Evolutionary conservation across 2,329 filamentous ascomycete genomes (phyloP), one percentile per base, ranked within the genome.

Genomic region (Pseudogymnoascus sp.): DNA sequence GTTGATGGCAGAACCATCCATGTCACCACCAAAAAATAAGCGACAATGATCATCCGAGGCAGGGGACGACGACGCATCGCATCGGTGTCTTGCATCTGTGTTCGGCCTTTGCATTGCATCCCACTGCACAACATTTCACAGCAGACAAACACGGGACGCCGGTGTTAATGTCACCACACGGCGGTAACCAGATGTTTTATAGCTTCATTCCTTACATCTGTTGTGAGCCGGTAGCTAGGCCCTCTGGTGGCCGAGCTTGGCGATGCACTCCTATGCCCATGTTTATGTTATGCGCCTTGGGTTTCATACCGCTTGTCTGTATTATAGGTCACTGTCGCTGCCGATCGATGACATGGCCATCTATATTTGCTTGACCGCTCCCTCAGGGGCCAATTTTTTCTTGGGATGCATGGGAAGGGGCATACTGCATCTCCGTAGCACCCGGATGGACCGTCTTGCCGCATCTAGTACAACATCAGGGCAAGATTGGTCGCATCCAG

Each of bases 31-130:
- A 32, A 54, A 54, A 54, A 54, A 32, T 54, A 54, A 54, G 47
- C 47, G 47, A 54, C 47, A 54, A 54, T 18, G 47, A 54, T 54
- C 47, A 54, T 54, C 47, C 47, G 47, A 54, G 47, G 47, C 47
- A 54, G 28, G 47, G 47, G 47, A 54, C 47, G 47, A 32, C 43
- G 43, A n/a, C 22, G 22, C 22, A 25, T 25, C 20, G 22, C 25
- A 54, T 54, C 9, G 47, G 47, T 54, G 47, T 54, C 47, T n/a
- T 54, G 47, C 47, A 54, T 54, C n/a, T 18, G 47, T 18, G 28
- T 25, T 54, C 47, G 32, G 47, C 47, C 25, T 54, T 5, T 54
- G 28, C 28, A 54, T 32, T 54, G 47, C 16, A 54, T 18, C n/a
- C 2, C 28, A 16, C 47, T 32, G 28, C 47, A 54, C 28, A 32